phyloP scores from a whole-genome alignment of 2,329 filamentous ascomycete species.

The Ceratocystis cacaofunesta region DNA sequence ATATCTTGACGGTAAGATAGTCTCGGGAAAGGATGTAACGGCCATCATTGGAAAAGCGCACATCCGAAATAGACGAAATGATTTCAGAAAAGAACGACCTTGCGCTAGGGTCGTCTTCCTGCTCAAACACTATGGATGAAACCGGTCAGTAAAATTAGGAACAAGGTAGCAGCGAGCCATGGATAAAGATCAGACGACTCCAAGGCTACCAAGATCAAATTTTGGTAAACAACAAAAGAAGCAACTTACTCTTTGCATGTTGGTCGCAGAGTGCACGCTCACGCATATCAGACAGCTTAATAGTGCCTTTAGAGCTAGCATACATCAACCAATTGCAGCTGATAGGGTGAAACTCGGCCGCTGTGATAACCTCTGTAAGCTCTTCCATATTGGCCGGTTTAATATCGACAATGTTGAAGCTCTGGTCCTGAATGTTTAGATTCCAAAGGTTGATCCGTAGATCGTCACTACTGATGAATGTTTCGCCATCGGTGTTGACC shows the following conservation, averaged over 20 bases:
- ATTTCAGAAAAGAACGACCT: conserved; percentile 99
- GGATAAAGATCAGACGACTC: not conserved
- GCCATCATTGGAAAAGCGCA: conserved; percentile 91
- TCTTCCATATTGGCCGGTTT: conserved; percentile 99
- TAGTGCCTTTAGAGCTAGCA: conserved; percentile 95
- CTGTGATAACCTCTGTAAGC: conserved; percentile 95
- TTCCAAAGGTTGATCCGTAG: conserved; percentile 98
- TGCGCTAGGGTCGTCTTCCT: conserved; percentile 94
- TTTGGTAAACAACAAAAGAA: conserved; percentile 10
- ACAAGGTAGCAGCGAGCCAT: not conserved
- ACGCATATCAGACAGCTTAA: conserved; percentile 97
- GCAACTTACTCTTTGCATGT: conserved; percentile 67
- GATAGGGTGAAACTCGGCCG: conserved; percentile 88
- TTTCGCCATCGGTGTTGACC: conserved; percentile 99
- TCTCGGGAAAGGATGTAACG: conserved; percentile 95
- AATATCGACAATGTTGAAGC: conserved; percentile 99
- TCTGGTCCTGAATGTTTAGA: conserved; percentile 96
- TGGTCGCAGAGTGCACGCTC: conserved; percentile 92
- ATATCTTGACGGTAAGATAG: conserved; percentile 98
- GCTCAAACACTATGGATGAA: conserved; percentile 66
- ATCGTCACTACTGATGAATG: conserved; percentile 97
- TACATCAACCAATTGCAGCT: conserved; percentile 99
- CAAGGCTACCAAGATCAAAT: not conserved
- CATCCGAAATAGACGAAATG: conserved; percentile 97
- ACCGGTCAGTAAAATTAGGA: not conserved